Conservation (phyloP, 164 flowering plant genomes). For the Dillenia turbinata region DNA sequence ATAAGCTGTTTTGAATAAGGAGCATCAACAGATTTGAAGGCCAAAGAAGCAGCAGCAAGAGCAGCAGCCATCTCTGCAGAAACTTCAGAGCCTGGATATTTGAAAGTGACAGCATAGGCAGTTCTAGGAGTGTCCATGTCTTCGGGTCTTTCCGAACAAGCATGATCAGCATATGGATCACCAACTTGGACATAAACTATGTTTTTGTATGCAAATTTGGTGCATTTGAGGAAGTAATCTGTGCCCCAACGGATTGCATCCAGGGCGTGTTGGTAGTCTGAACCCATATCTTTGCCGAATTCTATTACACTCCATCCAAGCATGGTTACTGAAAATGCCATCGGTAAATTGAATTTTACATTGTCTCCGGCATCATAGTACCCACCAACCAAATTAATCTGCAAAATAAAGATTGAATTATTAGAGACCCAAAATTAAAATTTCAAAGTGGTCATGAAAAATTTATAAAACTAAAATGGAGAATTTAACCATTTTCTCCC, state of each 20-base stretch:
- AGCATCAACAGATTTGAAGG: conserved; percentile 28
- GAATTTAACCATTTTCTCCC: no score
- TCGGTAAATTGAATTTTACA: conserved; percentile 75
- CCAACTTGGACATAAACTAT: conserved; percentile 61
- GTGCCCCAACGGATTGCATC: conserved; percentile 70
- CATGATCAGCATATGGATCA: conserved; percentile 48
- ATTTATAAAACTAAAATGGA: no score
- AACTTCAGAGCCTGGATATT: conserved; percentile 65
- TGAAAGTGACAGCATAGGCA: conserved; percentile 24
- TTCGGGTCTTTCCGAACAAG: conserved; percentile 80
- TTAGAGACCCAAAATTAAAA: no score
- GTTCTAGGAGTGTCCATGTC: conserved; percentile 79
- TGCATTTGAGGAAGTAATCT: conserved; percentile 73
- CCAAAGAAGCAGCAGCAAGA: conserved; percentile 60
- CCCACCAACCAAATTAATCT: conserved; percentile 80
- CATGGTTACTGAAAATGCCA: conserved; percentile 79
- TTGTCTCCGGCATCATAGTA: conserved; percentile 92
- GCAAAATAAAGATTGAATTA: background rate
- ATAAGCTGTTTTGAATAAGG: conserved; percentile 41
- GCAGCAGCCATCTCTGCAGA: conserved; percentile 76
- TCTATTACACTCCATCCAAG: conserved; percentile 73
- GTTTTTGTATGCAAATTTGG: conserved; percentile 27
- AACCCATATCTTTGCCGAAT: conserved; percentile 43
- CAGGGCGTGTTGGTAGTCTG: conserved; percentile 39
- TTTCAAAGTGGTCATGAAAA: no score